Conservation (phyloP, 805 yeast genomes). For the Ogataea philodendri region DNA sequence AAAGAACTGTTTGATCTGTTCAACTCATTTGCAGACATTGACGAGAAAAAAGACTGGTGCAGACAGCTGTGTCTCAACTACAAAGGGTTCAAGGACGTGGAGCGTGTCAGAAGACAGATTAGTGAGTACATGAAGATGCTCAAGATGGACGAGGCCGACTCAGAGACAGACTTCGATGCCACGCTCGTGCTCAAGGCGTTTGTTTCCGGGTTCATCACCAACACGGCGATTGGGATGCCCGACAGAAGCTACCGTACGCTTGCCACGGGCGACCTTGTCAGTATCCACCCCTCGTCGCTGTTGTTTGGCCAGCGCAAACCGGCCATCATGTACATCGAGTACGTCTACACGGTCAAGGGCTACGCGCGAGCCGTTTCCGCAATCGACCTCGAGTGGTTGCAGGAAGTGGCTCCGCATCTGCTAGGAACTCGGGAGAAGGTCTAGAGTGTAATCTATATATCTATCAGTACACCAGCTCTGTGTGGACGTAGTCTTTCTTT, state of each 20-base stretch:
- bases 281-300: constrained; percentile 88
- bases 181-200: constrained; percentile 71
- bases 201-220: constrained; percentile 76
- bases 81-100: constrained; percentile 77
- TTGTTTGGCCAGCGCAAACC: constrained; percentile 79
- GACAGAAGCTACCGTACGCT: constrained; percentile 90
- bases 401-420: constrained; percentile 70
- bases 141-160: constrained; percentile 35
- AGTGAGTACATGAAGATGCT: constrained; percentile 56
- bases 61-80: constrained; percentile 68
- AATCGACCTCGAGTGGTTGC: constrained; percentile 80
- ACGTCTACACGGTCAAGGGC: constrained; percentile 88
- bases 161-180: constrained; percentile 48
- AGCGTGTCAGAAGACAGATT: constrained; percentile 73
- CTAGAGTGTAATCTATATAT: constrained; percentile 5
- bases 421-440: constrained; percentile 41
- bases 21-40: constrained; percentile 40
- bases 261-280: constrained; percentile 75
- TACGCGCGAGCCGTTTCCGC: constrained; percentile 88
- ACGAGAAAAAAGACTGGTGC: constrained; percentile 80
- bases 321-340: constrained; percentile 92
- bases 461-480: constrained; percentile 9
- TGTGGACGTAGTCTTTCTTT: constrained; percentile 33
- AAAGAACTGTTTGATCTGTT: constrained; percentile 72
- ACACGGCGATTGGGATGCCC: constrained; percentile 92